phyloP scores from a whole-genome alignment of 192 early-diverging fungal species.

The Coemansia sp. region DNA sequence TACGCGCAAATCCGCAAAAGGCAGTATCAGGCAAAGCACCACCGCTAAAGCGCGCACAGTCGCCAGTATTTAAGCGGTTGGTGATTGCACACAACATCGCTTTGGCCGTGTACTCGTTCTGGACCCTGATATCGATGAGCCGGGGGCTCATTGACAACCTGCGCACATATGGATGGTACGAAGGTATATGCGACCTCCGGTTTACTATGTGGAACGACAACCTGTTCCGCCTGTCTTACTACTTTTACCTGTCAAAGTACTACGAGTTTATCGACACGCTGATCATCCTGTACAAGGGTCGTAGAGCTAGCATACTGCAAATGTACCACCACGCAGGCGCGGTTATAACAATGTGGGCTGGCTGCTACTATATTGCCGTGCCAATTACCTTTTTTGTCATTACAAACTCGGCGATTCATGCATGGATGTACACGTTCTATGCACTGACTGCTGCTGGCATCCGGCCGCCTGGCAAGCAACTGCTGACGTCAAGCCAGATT shows the following conservation, averaged over 20 bases:
- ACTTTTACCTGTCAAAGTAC: constrained; percentile 88
- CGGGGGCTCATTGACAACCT: constrained; percentile 58
- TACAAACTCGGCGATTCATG: constrained; percentile 81
- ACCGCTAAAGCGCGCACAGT: constrained; percentile 24
- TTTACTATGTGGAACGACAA: constrained; percentile 66
- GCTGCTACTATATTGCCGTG: constrained; percentile 71
- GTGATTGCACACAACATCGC: constrained; percentile 77
- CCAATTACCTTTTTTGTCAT: constrained; percentile 84
- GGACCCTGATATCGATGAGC: constrained; percentile 69
- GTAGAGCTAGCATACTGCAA: constrained; percentile 71
- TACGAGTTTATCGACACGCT: constrained; percentile 88
- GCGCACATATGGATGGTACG: constrained; percentile 53
- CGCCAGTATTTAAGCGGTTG: constrained; percentile 66
- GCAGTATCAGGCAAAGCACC: neutral
- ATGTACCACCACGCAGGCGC: constrained; percentile 89
- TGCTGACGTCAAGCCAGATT: constrained; percentile 83
- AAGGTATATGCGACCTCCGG: constrained; percentile 70
- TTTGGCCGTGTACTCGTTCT: constrained; percentile 71
- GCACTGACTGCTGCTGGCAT: constrained; percentile 70
- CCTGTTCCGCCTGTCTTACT: constrained; percentile 75
- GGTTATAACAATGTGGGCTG: constrained; percentile 87
- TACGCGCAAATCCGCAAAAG: constrained; percentile 44
- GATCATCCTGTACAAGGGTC: constrained; percentile 80
- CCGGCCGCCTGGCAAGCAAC: constrained; percentile 75
- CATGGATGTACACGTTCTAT: constrained; percentile 88